Percentiles rank a stretch among this genome's conserved stretches.
These are phyloP conservation scores for Pichia sp. DNA, from an alignment of 1,139 yeast species.

Conservation along the genomic window DNA sequence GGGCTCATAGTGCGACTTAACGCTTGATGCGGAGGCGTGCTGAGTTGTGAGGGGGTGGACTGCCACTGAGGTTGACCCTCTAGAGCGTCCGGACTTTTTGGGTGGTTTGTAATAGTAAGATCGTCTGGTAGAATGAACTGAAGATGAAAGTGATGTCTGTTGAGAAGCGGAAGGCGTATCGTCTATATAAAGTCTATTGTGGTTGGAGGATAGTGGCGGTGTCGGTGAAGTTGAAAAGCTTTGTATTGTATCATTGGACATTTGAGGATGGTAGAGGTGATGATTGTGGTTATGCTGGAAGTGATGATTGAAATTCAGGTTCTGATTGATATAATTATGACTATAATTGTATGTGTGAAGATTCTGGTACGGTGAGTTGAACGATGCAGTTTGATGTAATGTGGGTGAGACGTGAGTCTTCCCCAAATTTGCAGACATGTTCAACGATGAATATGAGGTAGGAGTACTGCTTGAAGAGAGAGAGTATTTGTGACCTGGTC, in stretches of 20 bases:
- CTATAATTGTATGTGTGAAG: background rate
- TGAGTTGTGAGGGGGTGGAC: background rate
- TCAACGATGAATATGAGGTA: slow-evolving; percentile 6
- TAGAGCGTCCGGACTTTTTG: slow-evolving; percentile 12
- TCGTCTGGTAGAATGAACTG: slow-evolving; percentile 19
- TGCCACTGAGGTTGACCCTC: slow-evolving; percentile 14
- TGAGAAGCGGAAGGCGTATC: slow-evolving; percentile 11
- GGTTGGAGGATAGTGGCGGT: slow-evolving; percentile 13
- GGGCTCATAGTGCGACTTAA: background rate
- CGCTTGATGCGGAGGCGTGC: background rate
- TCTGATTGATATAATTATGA: background rate
- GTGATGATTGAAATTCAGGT: slow-evolving; percentile 2
- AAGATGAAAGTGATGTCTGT: slow-evolving; percentile 8
- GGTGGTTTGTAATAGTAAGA: slow-evolving; percentile 21
- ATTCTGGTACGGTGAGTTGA: slow-evolving; percentile 1
- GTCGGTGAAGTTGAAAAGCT: slow-evolving; percentile 10
- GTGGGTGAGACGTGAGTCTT: slow-evolving; percentile 20
- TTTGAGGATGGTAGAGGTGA: slow-evolving; percentile 7
- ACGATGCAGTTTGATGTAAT: slow-evolving; percentile 10
- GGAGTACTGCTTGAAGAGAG: slow-evolving; percentile 3
- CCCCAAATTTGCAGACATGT: slow-evolving; percentile 4
- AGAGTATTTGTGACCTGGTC: background rate
- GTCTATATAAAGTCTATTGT: slow-evolving; percentile 18
- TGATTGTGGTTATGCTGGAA: slow-evolving; percentile 2
- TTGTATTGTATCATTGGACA: slow-evolving; percentile 6